phyloP scores from a whole-genome alignment of 352 stramenopile species.

The Phytophthora lateralis region DNA sequence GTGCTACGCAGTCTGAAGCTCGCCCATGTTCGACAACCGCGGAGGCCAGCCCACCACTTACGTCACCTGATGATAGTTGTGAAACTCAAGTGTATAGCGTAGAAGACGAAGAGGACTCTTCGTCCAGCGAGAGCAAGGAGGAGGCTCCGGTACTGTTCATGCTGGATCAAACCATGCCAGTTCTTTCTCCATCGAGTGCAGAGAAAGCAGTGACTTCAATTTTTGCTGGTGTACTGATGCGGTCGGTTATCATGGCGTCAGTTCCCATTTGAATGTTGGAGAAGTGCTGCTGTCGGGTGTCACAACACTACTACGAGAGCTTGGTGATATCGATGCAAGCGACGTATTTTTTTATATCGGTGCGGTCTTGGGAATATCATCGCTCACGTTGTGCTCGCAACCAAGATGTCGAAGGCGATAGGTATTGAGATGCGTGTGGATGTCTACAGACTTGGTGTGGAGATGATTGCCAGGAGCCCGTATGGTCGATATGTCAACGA shows the following conservation, averaged over 20 bases:
- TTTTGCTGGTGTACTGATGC: constrained; percentile 1
- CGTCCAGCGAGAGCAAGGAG: background rate
- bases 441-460: background rate
- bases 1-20: background rate
- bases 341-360: constrained; percentile 6
- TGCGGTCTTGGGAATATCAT: background rate
- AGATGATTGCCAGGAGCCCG: background rate
- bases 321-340: background rate
- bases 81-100: background rate
- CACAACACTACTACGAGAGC: background rate
- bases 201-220: background rate
- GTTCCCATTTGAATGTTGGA: constrained; percentile 2
- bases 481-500: background rate
- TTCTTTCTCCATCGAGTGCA: background rate
- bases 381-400: constrained; percentile 1
- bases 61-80: background rate
- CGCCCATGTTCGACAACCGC: background rate
- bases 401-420: background rate
- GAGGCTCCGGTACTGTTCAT: background rate
- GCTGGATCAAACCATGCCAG: background rate
- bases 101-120: background rate
- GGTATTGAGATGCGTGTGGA: background rate
- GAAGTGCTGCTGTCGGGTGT: background rate
- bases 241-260: background rate
- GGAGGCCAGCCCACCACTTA: background rate